A percentile compares a stretch with the other conserved stretches of the same genome.
phyloP scores from a whole-genome alignment of 2,329 filamentous ascomycete species.

The Aspergillus vadensis region DNA sequence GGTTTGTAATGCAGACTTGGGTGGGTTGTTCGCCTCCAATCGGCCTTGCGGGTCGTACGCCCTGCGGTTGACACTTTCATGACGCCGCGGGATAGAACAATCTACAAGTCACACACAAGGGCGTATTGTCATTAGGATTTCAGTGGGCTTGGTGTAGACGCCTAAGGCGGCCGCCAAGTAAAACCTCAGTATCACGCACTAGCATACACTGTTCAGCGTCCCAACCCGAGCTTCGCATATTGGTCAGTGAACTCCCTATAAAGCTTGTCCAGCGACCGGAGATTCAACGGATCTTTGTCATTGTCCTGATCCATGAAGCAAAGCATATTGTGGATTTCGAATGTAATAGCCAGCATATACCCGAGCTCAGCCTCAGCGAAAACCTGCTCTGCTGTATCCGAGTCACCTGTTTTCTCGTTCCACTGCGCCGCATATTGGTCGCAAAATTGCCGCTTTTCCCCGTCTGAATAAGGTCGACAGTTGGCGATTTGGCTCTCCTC shows the following conservation, averaged over 20 bases:
- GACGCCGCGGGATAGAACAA: too few relatives aligned
- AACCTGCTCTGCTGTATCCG: not conserved
- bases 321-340: not conserved
- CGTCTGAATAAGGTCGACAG: not conserved
- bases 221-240: not conserved
- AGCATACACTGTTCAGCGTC: too few relatives aligned
- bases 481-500: not conserved
- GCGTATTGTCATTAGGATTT: too few relatives aligned
- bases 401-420: not conserved
- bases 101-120: too few relatives aligned
- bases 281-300: not conserved
- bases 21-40: too few relatives aligned
- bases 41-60: too few relatives aligned
- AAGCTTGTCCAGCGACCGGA: not conserved
- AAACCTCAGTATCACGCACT: too few relatives aligned
- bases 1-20: too few relatives aligned
- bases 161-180: too few relatives aligned
- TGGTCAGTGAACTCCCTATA: not conserved
- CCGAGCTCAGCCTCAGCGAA: not conserved
- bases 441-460: not conserved
- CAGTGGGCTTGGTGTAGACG: accelerated
- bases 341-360: not conserved
- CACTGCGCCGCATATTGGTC: not conserved
- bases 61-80: too few relatives aligned
- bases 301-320: not conserved